Evolutionary conservation across 2,329 filamentous ascomycete species (phyloP), one percentile per base, ranked within the genome.

Genomic region (Rhytidhysteron rufulum): DNA sequence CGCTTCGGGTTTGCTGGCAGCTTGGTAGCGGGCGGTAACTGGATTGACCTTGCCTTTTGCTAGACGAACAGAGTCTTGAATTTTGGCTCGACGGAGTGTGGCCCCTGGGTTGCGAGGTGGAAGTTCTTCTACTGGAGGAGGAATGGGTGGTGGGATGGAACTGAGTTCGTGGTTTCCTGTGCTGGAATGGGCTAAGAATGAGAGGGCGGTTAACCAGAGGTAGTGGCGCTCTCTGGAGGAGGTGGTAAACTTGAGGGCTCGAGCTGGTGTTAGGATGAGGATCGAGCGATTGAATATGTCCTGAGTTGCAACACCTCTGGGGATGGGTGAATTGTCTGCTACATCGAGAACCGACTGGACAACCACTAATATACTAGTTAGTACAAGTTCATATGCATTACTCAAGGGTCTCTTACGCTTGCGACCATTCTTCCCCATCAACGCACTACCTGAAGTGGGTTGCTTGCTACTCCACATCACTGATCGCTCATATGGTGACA

Each of bases 391-490:
- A 37, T 13, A 29, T 20, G n/a, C 15, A 15, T 10, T 16, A 9
- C 3, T 37, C 5, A 2, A 11, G 8, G 21, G 24, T 11, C 42
- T 81, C 89, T 82, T 77, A 95, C 91, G 70, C 70, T 97, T 98
- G 54, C 93, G 83, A 40, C 93, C 93, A 60, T 85, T 86, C 73
- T 97, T 98, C 51, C 93, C 93, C 74, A 97, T 77, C 65, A 98
- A 69, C 22, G 90, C 91, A 54, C 81, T 85, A 22, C 90, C 89
- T 53, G 83, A 88, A 8, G 83, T 88, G 13, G 93, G 93, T 67
- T 98, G 93, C 73, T 95, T 96, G 74, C 86, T 95, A 66, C 91
- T 96, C 93, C 93, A 98, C 65, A 98, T 87, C 44, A 98, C 91
- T 10, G 91, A 85, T 47, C 90, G 79, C 67, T 98, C 93, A 59